Conservation (phyloP, 2,329 filamentous ascomycete species). For the Penicillium vulpinum region DNA sequence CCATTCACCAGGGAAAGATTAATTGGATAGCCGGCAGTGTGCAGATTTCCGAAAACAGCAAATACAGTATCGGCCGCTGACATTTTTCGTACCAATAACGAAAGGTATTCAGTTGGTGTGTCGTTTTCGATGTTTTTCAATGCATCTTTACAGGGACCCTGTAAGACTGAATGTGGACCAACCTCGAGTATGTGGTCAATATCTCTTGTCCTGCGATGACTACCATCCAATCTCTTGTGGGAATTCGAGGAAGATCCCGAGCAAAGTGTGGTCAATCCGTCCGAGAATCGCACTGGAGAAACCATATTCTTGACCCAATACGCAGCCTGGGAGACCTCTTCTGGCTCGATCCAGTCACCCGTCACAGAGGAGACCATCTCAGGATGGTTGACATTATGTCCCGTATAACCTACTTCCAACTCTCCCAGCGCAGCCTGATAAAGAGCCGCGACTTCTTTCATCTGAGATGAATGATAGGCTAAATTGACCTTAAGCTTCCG, state of each 20-base stretch:
- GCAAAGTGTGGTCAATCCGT: conserved; percentile 7
- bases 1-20: not conserved
- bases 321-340: conserved; percentile 12
- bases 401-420: not conserved
- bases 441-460: conserved; percentile 2
- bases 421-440: not conserved
- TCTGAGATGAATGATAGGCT: conserved; percentile 19
- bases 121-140: not conserved
- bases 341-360: conserved; percentile 17
- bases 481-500: conserved; percentile 14
- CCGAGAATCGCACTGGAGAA: conserved; percentile 15
- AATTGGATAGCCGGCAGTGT: not conserved
- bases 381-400: not conserved
- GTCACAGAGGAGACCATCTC: not conserved
- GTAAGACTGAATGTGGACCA: conserved; percentile 26
- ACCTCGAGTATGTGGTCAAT: conserved; percentile 19
- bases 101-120: not conserved
- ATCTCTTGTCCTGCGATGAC: not conserved
- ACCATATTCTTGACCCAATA: conserved; percentile 22
- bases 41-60: not conserved
- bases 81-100: not conserved
- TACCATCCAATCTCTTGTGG: not conserved
- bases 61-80: conserved; percentile 1
- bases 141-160: conserved; percentile 1
- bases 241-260: not conserved